A percentile compares a stretch with the other conserved stretches of the same genome.
Evolutionary conservation across 225 moss, liverwort and hornwort genomes (phyloP).

Genomic region (Ulota crispa): DNA sequence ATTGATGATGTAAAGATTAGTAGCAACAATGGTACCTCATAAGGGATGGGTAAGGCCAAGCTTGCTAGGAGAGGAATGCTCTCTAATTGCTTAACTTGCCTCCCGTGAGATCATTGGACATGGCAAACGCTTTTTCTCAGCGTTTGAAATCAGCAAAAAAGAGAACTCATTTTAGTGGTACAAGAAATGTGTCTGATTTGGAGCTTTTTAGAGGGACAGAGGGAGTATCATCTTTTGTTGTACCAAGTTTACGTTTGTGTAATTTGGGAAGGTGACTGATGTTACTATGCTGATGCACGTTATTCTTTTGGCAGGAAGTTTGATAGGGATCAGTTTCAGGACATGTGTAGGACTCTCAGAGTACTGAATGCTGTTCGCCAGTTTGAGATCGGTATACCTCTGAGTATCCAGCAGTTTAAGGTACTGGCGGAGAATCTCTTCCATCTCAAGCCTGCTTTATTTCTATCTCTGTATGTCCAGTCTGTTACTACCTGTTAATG

Average conservation of each 20-base stretch:
- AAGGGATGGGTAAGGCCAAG: too few relatives aligned
- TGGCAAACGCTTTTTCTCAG: too few relatives aligned
- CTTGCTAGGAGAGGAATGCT: too few relatives aligned
- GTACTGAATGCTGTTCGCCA: slow-evolving; percentile 93
- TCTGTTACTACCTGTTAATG: slow-evolving; percentile 2
- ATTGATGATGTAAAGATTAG: too few relatives aligned
- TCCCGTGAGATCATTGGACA: too few relatives aligned
- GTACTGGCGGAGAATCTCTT: slow-evolving; percentile 31
- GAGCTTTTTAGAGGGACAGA: too few relatives aligned
- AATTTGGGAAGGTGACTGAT: background rate
- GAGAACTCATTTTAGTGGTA: too few relatives aligned
- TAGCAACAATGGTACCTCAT: too few relatives aligned
- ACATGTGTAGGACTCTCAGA: slow-evolving; percentile 91
- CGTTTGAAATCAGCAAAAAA: too few relatives aligned
- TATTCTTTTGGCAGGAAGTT: slow-evolving; percentile 68
- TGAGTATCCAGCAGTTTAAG: slow-evolving; percentile 88
- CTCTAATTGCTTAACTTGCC: too few relatives aligned
- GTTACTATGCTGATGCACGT: slow-evolving; percentile 8
- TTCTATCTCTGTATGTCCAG: background rate
- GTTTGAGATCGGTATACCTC: slow-evolving; percentile 91
- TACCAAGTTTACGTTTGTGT: background rate
- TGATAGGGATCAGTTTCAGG: slow-evolving; percentile 86
- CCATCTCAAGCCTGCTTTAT: background rate
- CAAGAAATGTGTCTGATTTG: too few relatives aligned
- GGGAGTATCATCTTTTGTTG: background rate